Evolutionary conservation across 768 basidiomycete genomes (phyloP), one percentile per base, ranked within the genome.

Genomic region (Tricholoma bakamatsutake): DNA sequence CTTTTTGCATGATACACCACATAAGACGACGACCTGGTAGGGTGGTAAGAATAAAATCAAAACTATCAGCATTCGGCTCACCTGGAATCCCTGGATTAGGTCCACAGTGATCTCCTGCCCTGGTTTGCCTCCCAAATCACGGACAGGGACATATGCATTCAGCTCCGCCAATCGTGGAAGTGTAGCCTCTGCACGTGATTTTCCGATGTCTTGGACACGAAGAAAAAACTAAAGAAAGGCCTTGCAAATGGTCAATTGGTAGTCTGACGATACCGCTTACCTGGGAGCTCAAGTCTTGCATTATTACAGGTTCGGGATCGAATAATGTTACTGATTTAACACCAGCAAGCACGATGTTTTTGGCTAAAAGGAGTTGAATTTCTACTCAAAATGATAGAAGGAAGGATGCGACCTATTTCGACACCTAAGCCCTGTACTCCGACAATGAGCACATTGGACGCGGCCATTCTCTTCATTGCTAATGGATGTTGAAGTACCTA

Each of bases 391-490:
- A 40, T 28, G 24, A 8, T 30, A 51, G 30, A 33, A 18, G 37
- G 45, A 54, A 55, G 35, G 34, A 52, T 58, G 28, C 37, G 57
- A 74, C 95, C 96, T 65, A 98, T 97, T 73, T 99, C 97, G 56
- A 91, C 91, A 45, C 97, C 96, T 56, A 99, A 73, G 53, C 97
- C 97, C 56, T 88, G 87, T 66, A 93, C 72, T 9, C 97, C 97
- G 46, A 97, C 86, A 59, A 99, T 84, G 59, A 99, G 82, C 40
- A 98, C 89, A 67, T 97, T 97, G 35, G 95, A 98, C 13, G 82
- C 78, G 6, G 97, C 96, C 97, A 99, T 98, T 67, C 87, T 88
- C 80, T 97, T 97, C 97, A 98, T 98, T 45, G 96, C 96, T 98
- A 62, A 27, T 45, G n/a, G 3, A 31, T 17, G 28, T 30, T 17